These are phyloP conservation scores for Penicillium angulare DNA, from an alignment of 495 filamentous ascomycete species.

Conservation along the genomic window DNA sequence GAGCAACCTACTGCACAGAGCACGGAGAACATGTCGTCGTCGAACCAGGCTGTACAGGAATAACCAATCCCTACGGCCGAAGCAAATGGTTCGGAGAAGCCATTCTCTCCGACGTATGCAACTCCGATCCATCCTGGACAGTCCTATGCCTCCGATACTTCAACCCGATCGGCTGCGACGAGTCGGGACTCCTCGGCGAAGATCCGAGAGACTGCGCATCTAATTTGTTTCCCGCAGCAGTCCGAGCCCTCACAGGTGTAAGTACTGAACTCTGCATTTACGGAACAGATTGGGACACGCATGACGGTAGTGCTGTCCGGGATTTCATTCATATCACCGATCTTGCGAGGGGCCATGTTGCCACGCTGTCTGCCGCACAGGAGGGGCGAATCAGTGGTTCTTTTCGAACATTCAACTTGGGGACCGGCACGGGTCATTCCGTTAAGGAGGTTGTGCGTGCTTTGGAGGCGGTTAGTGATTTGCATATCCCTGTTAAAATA, in stretches of 20 bases:
- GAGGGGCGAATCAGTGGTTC: background rate
- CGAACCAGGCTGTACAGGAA: slow-evolving; percentile 1
- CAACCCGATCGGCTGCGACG: slow-evolving; percentile 5
- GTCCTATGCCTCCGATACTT: slow-evolving; percentile 2
- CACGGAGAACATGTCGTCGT: background rate
- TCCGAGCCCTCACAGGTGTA: background rate
- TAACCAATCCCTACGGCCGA: slow-evolving; percentile 6
- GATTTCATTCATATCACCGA: slow-evolving; percentile 7
- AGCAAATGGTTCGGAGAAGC: slow-evolving; percentile 4
- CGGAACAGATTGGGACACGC: slow-evolving; percentile 3
- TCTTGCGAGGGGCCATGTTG: slow-evolving; percentile 3
- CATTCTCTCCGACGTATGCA: slow-evolving; percentile 1
- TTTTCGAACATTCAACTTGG: slow-evolving; percentile 3
- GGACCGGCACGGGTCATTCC: background rate
- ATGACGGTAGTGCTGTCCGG: slow-evolving; percentile 1
- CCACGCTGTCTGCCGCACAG: slow-evolving; percentile 1
- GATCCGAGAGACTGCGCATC: background rate
- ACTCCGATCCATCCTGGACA: slow-evolving; percentile 1
- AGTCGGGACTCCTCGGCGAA: background rate
- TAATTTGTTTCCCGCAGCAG: background rate
- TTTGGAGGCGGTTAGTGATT: background rate
- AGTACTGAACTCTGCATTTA: slow-evolving; percentile 1
- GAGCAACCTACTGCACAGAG: background rate
- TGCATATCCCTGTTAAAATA: background rate
- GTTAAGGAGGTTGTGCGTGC: background rate